Evolutionary conservation across 345 rosid genomes (phyloP).

Genomic region (Acer negundo): DNA sequence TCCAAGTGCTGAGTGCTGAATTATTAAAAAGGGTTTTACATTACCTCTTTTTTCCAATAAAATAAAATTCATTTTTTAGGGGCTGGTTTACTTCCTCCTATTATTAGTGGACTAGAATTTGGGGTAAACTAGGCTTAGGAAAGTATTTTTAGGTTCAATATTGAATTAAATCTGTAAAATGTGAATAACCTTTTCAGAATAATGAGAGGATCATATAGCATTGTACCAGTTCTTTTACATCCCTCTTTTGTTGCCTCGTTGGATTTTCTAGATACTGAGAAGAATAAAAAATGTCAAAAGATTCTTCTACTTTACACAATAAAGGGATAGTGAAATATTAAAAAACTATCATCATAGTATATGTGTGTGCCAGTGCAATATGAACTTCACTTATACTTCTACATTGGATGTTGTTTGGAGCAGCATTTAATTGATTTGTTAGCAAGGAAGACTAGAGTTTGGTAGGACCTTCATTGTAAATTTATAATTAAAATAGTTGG

Average conservation of each 20-base stretch:
- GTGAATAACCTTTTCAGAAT: not conserved
- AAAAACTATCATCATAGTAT: not conserved
- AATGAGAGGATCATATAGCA: slow-evolving; percentile 3
- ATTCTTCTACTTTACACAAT: slow-evolving; percentile 6
- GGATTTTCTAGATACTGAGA: slow-evolving; percentile 93
- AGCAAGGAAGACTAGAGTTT: not conserved
- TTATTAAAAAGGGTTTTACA: too few relatives aligned
- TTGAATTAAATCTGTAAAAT: not conserved
- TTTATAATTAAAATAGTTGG: not conserved
- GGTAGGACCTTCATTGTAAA: not conserved
- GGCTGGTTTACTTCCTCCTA: not conserved
- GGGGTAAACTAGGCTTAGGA: not conserved
- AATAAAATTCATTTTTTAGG: too few relatives aligned
- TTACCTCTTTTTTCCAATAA: too few relatives aligned
- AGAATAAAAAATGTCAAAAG: not conserved
- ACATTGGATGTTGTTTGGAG: not conserved
- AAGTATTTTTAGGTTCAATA: too few relatives aligned
- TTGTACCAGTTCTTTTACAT: slow-evolving; percentile 84
- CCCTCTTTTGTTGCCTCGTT: slow-evolving; percentile 92
- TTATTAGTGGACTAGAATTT: not conserved
- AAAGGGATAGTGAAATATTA: not conserved
- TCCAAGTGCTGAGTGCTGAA: too few relatives aligned
- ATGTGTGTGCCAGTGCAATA: not conserved
- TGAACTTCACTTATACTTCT: not conserved
- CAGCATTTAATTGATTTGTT: not conserved